Evolutionary conservation across 768 basidiomycete genomes (phyloP).

Genomic region (Amanita subjunquillea): DNA sequence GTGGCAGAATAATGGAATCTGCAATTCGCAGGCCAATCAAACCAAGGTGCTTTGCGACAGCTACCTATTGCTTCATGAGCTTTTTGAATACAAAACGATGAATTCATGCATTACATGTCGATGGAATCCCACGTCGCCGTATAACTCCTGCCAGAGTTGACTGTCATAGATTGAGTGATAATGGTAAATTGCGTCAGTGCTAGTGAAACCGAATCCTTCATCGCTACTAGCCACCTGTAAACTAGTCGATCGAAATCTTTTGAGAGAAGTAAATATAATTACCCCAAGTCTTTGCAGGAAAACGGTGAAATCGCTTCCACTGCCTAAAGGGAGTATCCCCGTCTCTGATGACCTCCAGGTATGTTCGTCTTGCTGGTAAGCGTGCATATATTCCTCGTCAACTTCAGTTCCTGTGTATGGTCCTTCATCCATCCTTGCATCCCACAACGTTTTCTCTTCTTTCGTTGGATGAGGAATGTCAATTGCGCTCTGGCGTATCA

Average conservation of each 20-base stretch:
- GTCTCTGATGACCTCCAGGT: slow-evolving; percentile 21
- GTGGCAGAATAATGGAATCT: slow-evolving; percentile 55
- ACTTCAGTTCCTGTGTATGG: slow-evolving; percentile 29
- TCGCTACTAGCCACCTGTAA: slow-evolving; percentile 32
- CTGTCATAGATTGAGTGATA: slow-evolving; percentile 74
- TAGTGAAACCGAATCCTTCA: slow-evolving; percentile 29
- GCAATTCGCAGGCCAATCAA: slow-evolving; percentile 50
- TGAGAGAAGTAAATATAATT: slow-evolving; percentile 7
- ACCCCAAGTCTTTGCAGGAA: slow-evolving; percentile 73
- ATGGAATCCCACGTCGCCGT: slow-evolving; percentile 68
- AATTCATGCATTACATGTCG: slow-evolving; percentile 42
- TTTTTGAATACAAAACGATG: not conserved
- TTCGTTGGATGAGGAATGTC: slow-evolving; percentile 68
- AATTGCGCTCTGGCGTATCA: slow-evolving; percentile 58
- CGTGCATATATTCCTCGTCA: slow-evolving; percentile 31
- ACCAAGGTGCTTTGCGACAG: slow-evolving; percentile 59
- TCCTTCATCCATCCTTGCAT: slow-evolving; percentile 55
- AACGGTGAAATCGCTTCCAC: slow-evolving; percentile 86
- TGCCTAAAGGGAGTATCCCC: slow-evolving; percentile 57
- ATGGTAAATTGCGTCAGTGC: slow-evolving; percentile 58
- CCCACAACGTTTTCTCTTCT: slow-evolving; percentile 63
- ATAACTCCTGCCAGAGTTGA: slow-evolving; percentile 61
- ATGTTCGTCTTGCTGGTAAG: slow-evolving; percentile 26
- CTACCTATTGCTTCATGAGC: slow-evolving; percentile 29
- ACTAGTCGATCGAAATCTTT: not conserved